phyloP scores from a whole-genome alignment of 768 basidiomycete species.

The Leccinellum rugosiceps region DNA sequence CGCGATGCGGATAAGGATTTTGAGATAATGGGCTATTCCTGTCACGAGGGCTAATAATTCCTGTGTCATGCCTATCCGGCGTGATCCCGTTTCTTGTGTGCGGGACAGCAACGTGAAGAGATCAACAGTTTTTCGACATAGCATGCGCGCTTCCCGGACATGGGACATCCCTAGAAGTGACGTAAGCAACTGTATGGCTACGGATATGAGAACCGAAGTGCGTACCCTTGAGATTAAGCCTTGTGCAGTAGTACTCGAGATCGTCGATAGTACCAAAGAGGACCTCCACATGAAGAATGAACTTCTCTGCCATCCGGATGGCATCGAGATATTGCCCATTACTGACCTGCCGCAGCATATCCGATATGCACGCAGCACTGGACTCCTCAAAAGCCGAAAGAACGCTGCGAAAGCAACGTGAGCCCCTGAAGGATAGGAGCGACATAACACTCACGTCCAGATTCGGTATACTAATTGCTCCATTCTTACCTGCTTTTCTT shows the following conservation, averaged over 20 bases:
- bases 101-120: constrained; percentile 95
- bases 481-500: constrained; percentile 90
- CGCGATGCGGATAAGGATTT: constrained; percentile 98
- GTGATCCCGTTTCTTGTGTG: constrained; percentile 88
- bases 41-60: constrained; percentile 96
- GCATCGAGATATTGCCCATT: constrained; percentile 95
- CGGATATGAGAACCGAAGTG: constrained; percentile 9
- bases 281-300: constrained; percentile 97
- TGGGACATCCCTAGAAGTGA: constrained; percentile 83
- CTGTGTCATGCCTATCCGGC: constrained; percentile 94
- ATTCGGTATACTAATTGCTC: constrained; percentile 98
- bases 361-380: constrained; percentile 98
- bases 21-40: constrained; percentile 98
- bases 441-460: constrained; percentile 76
- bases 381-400: constrained; percentile 98
- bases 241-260: constrained; percentile 83
- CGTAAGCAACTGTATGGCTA: constrained; percentile 9
- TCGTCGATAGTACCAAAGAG: constrained; percentile 97
- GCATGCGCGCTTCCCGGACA: constrained; percentile 95
- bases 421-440: constrained; percentile 1
- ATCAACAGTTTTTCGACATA: constrained; percentile 98
- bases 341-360: constrained; percentile 98
- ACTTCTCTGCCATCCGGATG: constrained; percentile 97
- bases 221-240: constrained; percentile 81
- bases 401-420: constrained; percentile 48